A percentile compares a stretch with the other conserved stretches of the same genome.
phyloP scores from a whole-genome alignment of 495 filamentous ascomycete genomes.

The Trichoderma virens region DNA sequence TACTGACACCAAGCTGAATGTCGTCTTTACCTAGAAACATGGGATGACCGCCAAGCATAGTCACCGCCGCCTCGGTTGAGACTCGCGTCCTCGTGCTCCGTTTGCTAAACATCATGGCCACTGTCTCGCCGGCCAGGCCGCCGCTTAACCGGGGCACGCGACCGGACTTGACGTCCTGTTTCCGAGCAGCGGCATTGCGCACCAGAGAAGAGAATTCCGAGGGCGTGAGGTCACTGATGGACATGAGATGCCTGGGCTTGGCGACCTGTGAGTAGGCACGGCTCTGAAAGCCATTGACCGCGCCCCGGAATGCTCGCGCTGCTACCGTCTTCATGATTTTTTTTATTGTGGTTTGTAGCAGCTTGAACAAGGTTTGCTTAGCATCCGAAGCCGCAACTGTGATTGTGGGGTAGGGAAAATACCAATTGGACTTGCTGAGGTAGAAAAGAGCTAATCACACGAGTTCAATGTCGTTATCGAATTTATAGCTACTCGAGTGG shows the following conservation, averaged over 20 bases:
- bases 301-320: constrained; percentile 4
- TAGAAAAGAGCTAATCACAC: too few relatives aligned
- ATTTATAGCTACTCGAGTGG: too few relatives aligned
- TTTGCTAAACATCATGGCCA: constrained; percentile 96
- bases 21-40: constrained; percentile 95
- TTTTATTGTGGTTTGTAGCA: background rate
- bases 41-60: constrained; percentile 77
- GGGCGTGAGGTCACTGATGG: constrained; percentile 75
- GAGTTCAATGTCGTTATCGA: too few relatives aligned
- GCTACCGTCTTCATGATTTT: constrained; percentile 1
- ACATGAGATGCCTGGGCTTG: constrained; percentile 72
- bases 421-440: constrained; percentile 7
- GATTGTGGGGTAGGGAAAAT: background rate
- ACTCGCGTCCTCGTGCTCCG: constrained; percentile 86
- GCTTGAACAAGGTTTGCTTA: background rate
- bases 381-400: background rate
- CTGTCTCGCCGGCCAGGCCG: constrained; percentile 65
- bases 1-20: constrained; percentile 80
- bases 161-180: constrained; percentile 68
- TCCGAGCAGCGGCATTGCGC: constrained; percentile 68
- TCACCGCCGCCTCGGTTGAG: constrained; percentile 81
- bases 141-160: constrained; percentile 47
- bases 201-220: constrained; percentile 74
- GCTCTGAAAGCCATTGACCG: constrained; percentile 15
- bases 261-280: constrained; percentile 28